These are phyloP conservation scores for Monosporascus sp. DNA, from an alignment of 2,329 filamentous ascomycete genomes.

Conservation along the genomic window DNA sequence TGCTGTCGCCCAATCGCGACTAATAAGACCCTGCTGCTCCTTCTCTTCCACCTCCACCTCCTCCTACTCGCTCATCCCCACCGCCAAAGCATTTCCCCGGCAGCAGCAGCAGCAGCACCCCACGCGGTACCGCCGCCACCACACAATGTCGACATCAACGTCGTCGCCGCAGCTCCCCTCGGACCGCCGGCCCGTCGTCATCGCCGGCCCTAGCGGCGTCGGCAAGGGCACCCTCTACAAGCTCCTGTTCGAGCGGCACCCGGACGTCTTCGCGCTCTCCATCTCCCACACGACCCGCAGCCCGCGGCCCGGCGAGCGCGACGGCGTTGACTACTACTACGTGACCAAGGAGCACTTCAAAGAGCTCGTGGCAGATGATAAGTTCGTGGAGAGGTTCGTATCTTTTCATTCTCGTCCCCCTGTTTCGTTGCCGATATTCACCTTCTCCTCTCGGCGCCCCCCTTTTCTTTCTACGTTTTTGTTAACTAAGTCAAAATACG, in stretches of 20 bases:
- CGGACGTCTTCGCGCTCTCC: slow-evolving; percentile 47
- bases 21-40: not conserved
- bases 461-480: not conserved
- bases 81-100: no score
- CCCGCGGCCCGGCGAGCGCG: slow-evolving; percentile 67
- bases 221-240: slow-evolving; percentile 79
- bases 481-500: not conserved
- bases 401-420: not conserved
- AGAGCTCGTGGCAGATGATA: slow-evolving; percentile 58
- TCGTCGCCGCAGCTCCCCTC: slow-evolving; percentile 18
- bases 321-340: slow-evolving; percentile 80
- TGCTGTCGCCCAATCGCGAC: no score
- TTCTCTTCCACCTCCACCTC: not conserved
- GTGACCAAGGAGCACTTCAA: slow-evolving; percentile 62
- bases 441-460: not conserved
- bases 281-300: slow-evolving; percentile 74
- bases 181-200: slow-evolving; percentile 62
- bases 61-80: not conserved
- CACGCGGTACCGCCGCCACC: no score
- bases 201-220: slow-evolving; percentile 73
- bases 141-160: no score
- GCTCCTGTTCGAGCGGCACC: slow-evolving; percentile 56
- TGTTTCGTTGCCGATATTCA: slow-evolving; percentile 18
- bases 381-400: slow-evolving; percentile 66
- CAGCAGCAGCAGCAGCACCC: no score